Percentiles rank a stretch among this genome's conserved stretches.
Evolutionary conservation across 73 alveolate species (phyloP).

Genomic region (Stentor roeselii): DNA sequence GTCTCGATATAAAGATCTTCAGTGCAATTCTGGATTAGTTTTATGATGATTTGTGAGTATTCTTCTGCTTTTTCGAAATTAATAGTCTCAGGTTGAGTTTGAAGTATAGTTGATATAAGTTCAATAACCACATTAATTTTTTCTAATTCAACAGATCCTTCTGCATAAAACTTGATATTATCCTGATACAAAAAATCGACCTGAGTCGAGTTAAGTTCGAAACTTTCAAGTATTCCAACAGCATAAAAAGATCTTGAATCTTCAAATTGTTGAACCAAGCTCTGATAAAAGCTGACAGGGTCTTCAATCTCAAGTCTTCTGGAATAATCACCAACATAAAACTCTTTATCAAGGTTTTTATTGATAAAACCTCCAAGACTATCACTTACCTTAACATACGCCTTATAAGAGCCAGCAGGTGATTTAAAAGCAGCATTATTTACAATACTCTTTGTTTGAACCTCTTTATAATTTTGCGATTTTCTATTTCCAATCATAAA

Average conservation of each 20-base stretch:
- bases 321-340: too few species aligned
- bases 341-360: too few species aligned
- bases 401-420: background rate
- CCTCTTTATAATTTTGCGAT: background rate
- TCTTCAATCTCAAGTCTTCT: too few species aligned
- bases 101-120: background rate
- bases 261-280: too few species aligned
- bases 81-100: background rate
- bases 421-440: background rate
- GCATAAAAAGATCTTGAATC: background rate
- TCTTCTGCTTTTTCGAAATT: background rate
- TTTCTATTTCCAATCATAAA: background rate
- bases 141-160: background rate
- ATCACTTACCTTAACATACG: background rate
- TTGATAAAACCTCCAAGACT: background rate
- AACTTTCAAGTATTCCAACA: background rate
- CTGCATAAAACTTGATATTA: background rate
- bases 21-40: background rate
- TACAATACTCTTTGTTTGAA: background rate
- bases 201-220: background rate
- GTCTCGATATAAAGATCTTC: background rate
- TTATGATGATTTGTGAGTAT: too few species aligned
- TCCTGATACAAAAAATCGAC: background rate
- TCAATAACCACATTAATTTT: background rate
- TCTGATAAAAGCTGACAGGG: too few species aligned